Conservation (phyloP, 306 rosid genomes). For the Prunus padus region DNA sequence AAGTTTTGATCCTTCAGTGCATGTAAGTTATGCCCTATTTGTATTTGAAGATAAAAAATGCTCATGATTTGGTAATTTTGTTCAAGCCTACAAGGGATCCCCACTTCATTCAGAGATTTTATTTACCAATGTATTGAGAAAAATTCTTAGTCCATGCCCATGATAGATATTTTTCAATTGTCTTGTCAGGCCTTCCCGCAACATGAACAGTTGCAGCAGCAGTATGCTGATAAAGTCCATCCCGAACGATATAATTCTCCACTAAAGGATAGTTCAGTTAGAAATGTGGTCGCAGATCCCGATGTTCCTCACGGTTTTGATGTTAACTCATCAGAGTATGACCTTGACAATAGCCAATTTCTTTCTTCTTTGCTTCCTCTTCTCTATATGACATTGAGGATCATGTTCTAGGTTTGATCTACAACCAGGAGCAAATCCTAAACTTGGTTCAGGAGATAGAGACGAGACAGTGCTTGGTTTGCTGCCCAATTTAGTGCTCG, state of each 20-base stretch:
- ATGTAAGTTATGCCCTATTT: slow-evolving; percentile 50
- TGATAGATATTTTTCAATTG: slow-evolving; percentile 20
- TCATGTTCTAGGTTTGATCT: slow-evolving; percentile 63
- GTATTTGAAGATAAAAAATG: background rate
- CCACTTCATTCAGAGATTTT: background rate
- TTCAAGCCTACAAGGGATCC: background rate
- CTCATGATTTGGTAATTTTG: background rate
- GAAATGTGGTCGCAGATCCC: slow-evolving; percentile 79
- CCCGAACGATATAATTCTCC: slow-evolving; percentile 49
- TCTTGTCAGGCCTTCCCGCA: slow-evolving; percentile 65
- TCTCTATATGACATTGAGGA: slow-evolving; percentile 20
- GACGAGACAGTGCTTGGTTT: slow-evolving; percentile 73
- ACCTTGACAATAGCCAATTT: slow-evolving; percentile 17
- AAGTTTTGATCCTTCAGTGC: slow-evolving; percentile 65
- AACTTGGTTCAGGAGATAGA: slow-evolving; percentile 81
- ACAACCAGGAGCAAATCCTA: slow-evolving; percentile 70
- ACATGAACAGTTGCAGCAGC: slow-evolving; percentile 75
- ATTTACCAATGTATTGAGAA: background rate
- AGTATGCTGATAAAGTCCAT: slow-evolving; percentile 54
- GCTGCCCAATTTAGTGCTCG: slow-evolving; percentile 65
- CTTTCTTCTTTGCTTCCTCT: background rate
- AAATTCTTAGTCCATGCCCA: background rate
- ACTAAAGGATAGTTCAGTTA: slow-evolving; percentile 51
- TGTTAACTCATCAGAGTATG: slow-evolving; percentile 78
- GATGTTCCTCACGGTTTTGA: slow-evolving; percentile 71